Base-by-base conservation (phyloP, 2,329 filamentous ascomycete genomes). In the Helotiales sp. region DNA sequence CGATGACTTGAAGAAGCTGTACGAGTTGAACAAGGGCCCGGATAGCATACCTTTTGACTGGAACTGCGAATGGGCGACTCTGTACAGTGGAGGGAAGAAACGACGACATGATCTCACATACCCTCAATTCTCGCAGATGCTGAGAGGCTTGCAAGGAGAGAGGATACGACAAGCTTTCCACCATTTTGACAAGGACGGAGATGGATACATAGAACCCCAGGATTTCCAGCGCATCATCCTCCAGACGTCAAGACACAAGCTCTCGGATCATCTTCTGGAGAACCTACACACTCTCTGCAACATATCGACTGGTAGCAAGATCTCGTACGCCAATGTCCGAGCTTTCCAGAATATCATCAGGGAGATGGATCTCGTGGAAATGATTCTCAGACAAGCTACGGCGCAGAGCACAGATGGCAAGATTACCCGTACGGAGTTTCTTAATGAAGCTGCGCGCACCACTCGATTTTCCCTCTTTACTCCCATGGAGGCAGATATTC, bases 341-440 rank as follows among this genome's bases (percentile, higher is more conserved):
- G 96, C 96, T 43, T 99, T 99, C 83, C 94, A 97, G 83, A 99
- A 99, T 79, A 90, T 99, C 80, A 95, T 99, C 75, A 90, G 92
- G 76, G 94, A 98, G 81, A 97, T 99, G 93, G 96, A 99, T 76
- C 86, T 98, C 75, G 93, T 98, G 59, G 96, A 99, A 83, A 84
- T 97, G 72, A 93, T 99, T 77, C 87, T 99, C 71, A 89, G 93
- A 73, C 93, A 93, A 76, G 96, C 96, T 43, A 92, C 93, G 71
- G 82, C 84, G 74, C 93, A 94, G 82, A 96, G 92, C 79, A 74
- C 82, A 11, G 96, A 99, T 79, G 93, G 93, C 77, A 97, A 93
- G 82, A 98, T 99, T 77, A 97, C 95, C 4, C 89, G 93, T 61
- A 87, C 93, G 50, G 96, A 98, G 76, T 99, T 99, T 81, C 82